These are phyloP conservation scores for Lizonia empirigonia DNA, from an alignment of 2,329 filamentous ascomycete genomes.

Conservation along the genomic window DNA sequence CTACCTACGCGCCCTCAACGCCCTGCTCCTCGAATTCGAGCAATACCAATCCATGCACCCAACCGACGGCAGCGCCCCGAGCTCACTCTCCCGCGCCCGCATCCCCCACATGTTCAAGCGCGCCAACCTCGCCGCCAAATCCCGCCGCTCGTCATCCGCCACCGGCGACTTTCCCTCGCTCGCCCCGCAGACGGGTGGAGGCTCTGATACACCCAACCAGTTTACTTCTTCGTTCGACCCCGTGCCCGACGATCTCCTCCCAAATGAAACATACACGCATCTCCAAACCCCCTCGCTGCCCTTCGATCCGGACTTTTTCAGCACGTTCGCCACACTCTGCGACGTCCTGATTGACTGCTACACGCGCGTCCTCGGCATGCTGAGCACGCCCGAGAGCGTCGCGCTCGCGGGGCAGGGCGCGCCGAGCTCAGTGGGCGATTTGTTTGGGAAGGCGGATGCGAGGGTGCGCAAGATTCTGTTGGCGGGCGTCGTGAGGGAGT, in stretches of 20 bases:
- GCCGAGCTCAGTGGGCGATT: slow-evolving; percentile 67
- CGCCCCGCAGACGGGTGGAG: slow-evolving; percentile 24
- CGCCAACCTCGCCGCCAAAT: slow-evolving; percentile 45
- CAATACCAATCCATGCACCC: slow-evolving; percentile 87
- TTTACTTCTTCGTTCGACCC: no score
- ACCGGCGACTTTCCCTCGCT: slow-evolving; percentile 54
- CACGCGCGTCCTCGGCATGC: slow-evolving; percentile 73
- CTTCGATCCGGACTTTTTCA: slow-evolving; percentile 96
- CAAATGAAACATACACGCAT: slow-evolving; percentile 86
- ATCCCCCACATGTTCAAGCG: slow-evolving; percentile 64
- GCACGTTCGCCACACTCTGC: slow-evolving; percentile 93
- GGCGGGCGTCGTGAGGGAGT: slow-evolving; percentile 84
- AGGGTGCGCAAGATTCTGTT: slow-evolving; percentile 88
- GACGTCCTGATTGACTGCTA: slow-evolving; percentile 96
- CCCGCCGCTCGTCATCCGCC: slow-evolving; percentile 62
- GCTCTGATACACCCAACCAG: no score
- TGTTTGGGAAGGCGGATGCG: slow-evolving; percentile 88
- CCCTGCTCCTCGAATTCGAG: slow-evolving; percentile 88
- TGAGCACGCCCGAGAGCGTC: slow-evolving; percentile 68
- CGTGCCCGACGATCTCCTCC: slow-evolving; percentile 44
- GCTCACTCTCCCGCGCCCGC: slow-evolving; percentile 75
- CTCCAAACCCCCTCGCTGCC: slow-evolving; percentile 90
- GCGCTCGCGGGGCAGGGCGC: slow-evolving; percentile 32
- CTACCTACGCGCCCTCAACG: slow-evolving; percentile 84
- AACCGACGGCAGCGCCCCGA: slow-evolving; percentile 71